Conservation (phyloP, 2,329 filamentous ascomycete species). For the Aureobasidium leucospermi region DNA sequence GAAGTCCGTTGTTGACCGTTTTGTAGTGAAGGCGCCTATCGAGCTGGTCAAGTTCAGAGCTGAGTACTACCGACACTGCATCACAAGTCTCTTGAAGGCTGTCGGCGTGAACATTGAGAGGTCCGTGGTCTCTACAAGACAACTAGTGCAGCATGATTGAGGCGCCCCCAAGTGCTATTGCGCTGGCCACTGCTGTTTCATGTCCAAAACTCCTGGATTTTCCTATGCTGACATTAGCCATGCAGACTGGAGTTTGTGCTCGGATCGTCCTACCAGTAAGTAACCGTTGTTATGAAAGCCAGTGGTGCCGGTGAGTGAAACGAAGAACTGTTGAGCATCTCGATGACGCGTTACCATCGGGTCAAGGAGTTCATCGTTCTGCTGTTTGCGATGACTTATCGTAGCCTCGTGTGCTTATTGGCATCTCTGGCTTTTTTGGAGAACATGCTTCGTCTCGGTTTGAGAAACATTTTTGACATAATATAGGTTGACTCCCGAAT, state of each 20-base stretch:
- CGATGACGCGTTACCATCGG: too few species aligned
- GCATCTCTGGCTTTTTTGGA: background rate
- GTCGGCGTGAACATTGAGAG: conserved; percentile 67
- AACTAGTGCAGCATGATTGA: too few species aligned
- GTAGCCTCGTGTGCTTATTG: background rate
- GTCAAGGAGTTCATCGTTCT: too few species aligned
- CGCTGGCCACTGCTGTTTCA: too few species aligned
- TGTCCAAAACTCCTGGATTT: too few species aligned
- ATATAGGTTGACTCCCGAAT: conserved; percentile 45
- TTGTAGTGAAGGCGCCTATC: conserved; percentile 53
- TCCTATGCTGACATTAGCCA: background rate
- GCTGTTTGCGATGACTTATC: too few species aligned
- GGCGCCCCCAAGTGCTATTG: too few species aligned
- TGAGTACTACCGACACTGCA: conserved; percentile 73
- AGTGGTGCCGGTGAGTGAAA: background rate
- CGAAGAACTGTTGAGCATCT: background rate
- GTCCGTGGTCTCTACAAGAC: conserved; percentile 23
- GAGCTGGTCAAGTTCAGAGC: conserved; percentile 78
- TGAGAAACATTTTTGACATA: conserved; percentile 17
- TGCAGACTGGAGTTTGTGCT: conserved; percentile 69
- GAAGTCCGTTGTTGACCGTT: background rate
- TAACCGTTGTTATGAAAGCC: conserved; percentile 19
- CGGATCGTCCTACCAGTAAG: conserved; percentile 49
- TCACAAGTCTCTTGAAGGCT: conserved; percentile 66
- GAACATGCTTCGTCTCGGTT: background rate